A percentile compares a stretch with the other conserved stretches of the same genome.
Evolutionary conservation across 805 yeast species (phyloP).

Genomic region (Monosporozyma aerobia): DNA sequence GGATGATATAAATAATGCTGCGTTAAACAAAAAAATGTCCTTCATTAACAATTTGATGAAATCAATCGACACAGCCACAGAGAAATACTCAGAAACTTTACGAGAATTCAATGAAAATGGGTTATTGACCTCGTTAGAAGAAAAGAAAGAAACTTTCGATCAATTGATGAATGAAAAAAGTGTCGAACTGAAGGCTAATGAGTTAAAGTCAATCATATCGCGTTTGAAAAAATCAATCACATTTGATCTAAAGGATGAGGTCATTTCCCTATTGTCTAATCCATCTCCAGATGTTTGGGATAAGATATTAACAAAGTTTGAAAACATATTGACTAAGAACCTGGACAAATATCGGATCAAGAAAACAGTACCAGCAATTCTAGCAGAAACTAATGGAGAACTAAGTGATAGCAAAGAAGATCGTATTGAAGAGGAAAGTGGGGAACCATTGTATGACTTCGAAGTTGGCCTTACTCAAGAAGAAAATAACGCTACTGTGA

Average conservation of each 20-base stretch:
- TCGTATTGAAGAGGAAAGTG: slow-evolving; percentile 15
- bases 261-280: slow-evolving; percentile 38
- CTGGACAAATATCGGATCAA: slow-evolving; percentile 24
- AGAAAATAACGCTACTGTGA: slow-evolving; percentile 28
- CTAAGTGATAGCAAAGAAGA: slow-evolving; percentile 2
- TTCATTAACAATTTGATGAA: neutral
- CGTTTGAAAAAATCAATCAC: slow-evolving; percentile 41
- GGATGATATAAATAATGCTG: slow-evolving; percentile 18
- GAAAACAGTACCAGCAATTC: neutral
- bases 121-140: neutral
- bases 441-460: slow-evolving; percentile 41
- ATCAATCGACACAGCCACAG: neutral
- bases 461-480: slow-evolving; percentile 48
- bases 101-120: neutral
- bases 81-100: neutral
- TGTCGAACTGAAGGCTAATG: slow-evolving; percentile 20
- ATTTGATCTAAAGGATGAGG: slow-evolving; percentile 40
- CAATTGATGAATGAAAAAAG: neutral
- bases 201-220: slow-evolving; percentile 34
- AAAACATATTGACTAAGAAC: slow-evolving; percentile 24
- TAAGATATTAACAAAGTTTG: slow-evolving; percentile 38
- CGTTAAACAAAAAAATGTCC: slow-evolving; percentile 9
- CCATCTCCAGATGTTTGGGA: slow-evolving; percentile 59
- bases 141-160: neutral
- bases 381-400: neutral